Evolutionary conservation across 2,329 filamentous ascomycete species (phyloP), one percentile per base, ranked within the genome.

Genomic region (Xylaria sp.): DNA sequence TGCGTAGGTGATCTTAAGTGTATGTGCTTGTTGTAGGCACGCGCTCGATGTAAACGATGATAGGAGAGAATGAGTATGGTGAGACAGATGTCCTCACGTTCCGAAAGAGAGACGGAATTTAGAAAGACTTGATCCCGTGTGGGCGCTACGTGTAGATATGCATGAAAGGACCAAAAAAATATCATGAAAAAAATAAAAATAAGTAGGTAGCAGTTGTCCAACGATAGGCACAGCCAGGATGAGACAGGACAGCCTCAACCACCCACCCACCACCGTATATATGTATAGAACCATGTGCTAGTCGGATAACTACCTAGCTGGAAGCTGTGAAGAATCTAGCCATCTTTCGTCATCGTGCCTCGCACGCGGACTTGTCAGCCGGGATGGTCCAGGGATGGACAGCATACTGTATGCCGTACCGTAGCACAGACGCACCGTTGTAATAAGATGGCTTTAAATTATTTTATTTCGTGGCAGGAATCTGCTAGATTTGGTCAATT

Each of bases 321-420:
- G 24, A 4, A 27, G 62, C 48, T 21, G 36, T 54, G 54, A 48
- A 50, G n/a, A 62, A 62, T 55, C 50, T 53, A 45, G 11, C 48
- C 59, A 42, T 59, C 67, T 73, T 73, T 75, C 74, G 69, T 76
- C 47, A 79, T 81, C 53, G 64, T 69, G 59, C 59, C 56, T 65
- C n/a, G 39, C 51, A 36, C 45, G 34, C 39, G 34, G 51, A 24
- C 55, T 47, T 27, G 45, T 34, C 11, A 45, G 36, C 60, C 39
- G 39, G 56, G 60, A 51, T 63, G 65, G 50, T 30, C 47, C 14
- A 42, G 47, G 4, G 34, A 11, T 56, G 54, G 54, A 36, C 11
- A 36, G 34, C 34, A 36, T 7, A 36, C 34, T 11, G 54, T 42
- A 51, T 42, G 50, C 45, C 7, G 32, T 32, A 61, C 19, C 48